Conservation (phyloP, 108 stramenopile genomes). For the Hondaea fermentalgiana region DNA sequence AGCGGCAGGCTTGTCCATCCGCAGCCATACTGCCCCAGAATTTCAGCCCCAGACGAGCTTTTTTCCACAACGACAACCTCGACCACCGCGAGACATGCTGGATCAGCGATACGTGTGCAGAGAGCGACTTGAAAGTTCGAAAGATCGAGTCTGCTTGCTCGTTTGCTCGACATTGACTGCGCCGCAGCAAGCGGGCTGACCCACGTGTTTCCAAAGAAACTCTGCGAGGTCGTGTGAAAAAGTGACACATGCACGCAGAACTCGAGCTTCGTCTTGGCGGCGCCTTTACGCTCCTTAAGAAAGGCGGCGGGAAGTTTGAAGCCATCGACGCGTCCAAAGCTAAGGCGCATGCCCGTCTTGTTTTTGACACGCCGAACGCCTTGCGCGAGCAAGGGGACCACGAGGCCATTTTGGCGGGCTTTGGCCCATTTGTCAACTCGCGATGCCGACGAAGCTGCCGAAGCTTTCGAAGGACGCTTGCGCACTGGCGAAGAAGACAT, state of each 20-base stretch:
- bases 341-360: background rate
- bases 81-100: background rate
- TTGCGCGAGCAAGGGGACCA: background rate
- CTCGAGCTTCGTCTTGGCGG: background rate
- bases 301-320: background rate
- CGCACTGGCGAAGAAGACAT: no score
- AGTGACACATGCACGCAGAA: background rate
- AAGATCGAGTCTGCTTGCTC: background rate
- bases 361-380: background rate
- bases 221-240: constrained; percentile 7
- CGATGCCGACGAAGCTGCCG: background rate
- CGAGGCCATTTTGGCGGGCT: background rate
- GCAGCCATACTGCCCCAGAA: background rate
- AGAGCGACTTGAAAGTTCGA: background rate
- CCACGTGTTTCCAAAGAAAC: background rate
- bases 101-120: background rate
- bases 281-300: background rate
- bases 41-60: background rate
- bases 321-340: background rate
- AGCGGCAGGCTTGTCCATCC: background rate
- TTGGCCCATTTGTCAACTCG: background rate
- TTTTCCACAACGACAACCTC: constrained; percentile 12
- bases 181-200: background rate
- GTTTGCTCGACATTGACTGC: background rate
- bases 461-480: no score